Percentiles rank a stretch among this genome's conserved stretches.
Conservation (phyloP, 2,329 filamentous ascomycete species). For the Coleophoma eucalyptorum region DNA sequence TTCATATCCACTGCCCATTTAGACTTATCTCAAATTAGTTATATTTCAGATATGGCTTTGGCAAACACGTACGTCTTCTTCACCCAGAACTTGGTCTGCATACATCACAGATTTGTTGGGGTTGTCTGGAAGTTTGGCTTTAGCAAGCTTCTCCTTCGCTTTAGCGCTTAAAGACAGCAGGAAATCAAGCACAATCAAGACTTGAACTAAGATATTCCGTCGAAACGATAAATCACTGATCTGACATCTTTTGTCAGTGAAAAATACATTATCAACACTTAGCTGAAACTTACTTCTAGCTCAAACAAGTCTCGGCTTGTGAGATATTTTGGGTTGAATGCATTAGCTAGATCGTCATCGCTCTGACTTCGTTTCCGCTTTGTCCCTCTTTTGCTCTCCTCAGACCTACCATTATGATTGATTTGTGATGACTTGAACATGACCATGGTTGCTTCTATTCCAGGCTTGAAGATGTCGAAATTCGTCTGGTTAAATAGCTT, state of each 20-base stretch:
- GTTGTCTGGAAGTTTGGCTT: conserved; percentile 54
- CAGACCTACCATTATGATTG: conserved; percentile 43
- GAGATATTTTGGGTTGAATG: conserved; percentile 96
- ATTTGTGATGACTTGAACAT: conserved; percentile 69
- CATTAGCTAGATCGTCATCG: conserved; percentile 61
- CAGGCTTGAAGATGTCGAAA: conserved; percentile 62
- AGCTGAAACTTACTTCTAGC: conserved; percentile 63
- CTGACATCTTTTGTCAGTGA: conserved; percentile 38
- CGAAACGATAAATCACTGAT: conserved; percentile 93
- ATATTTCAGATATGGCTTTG: not conserved
- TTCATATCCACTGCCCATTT: conserved; percentile 84
- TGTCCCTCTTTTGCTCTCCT: conserved; percentile 59
- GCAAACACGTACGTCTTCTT: conserved; percentile 69
- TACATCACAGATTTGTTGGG: conserved; percentile 81
- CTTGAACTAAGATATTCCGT: conserved; percentile 90
- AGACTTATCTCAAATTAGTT: conserved; percentile 42
- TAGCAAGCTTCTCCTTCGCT: conserved; percentile 74
- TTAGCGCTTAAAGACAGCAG: conserved; percentile 82
- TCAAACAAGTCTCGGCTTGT: conserved; percentile 97
- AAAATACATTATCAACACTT: conserved; percentile 3
- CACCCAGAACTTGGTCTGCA: conserved; percentile 65
- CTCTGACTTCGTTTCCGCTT: conserved; percentile 68
- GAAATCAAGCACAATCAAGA: conserved; percentile 92
- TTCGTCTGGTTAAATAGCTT: conserved; percentile 69
- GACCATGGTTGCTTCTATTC: conserved; percentile 58